Conservation (phyloP, 352 stramenopile species). For the Globisporangium spiculum region DNA sequence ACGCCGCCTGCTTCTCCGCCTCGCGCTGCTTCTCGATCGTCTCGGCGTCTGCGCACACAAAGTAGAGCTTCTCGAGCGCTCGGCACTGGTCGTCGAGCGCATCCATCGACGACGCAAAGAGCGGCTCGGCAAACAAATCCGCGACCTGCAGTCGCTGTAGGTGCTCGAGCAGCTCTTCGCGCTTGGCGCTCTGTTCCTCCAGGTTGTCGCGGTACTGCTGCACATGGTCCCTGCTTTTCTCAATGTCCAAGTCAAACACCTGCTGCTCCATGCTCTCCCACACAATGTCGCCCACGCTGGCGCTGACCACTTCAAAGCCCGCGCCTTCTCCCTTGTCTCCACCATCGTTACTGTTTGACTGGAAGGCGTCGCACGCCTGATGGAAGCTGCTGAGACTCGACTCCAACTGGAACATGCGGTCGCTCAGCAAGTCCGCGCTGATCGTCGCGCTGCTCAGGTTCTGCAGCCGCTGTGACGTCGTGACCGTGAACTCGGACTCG, state of each 20-base stretch:
- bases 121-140: conserved; percentile 49
- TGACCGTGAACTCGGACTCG: conserved; percentile 49
- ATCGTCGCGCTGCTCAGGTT: conserved; percentile 79
- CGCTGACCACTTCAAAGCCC: conserved; percentile 18
- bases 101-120: conserved; percentile 28
- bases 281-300: conserved; percentile 46
- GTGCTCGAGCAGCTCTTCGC: conserved; percentile 57
- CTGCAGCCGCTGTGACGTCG: conserved; percentile 50
- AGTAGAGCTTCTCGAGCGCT: conserved; percentile 51
- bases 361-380: conserved; percentile 51
- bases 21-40: conserved; percentile 46
- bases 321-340: conserved; percentile 18
- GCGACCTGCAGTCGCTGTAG: conserved; percentile 34
- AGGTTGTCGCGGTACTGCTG: conserved; percentile 76
- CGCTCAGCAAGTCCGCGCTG: conserved; percentile 80
- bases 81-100: conserved; percentile 40
- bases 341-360: conserved; percentile 16
- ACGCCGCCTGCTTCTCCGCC: conserved; percentile 44
- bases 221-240: conserved; percentile 67
- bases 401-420: conserved; percentile 88
- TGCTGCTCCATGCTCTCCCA: conserved; percentile 77
- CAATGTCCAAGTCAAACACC: conserved; percentile 77
- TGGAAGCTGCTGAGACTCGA: conserved; percentile 75
- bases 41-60: conserved; percentile 54
- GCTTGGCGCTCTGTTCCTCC: conserved; percentile 58